Evolutionary conservation across 2,329 filamentous ascomycete species (phyloP).

Genomic region (Aspergillus novofumigatus): DNA sequence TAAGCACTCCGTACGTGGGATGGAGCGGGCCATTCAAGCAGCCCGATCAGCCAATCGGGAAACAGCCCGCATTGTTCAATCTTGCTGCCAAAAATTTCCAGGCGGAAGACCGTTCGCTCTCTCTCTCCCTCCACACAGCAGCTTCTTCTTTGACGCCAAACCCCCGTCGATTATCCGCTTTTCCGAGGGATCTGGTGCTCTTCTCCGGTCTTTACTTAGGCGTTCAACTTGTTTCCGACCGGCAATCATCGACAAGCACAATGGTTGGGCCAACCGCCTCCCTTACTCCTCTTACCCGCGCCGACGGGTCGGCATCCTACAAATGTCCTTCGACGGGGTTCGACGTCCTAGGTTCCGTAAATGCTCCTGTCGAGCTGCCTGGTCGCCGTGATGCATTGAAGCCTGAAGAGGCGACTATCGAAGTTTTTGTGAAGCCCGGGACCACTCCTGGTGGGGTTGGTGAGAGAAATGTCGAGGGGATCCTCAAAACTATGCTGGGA

Average conservation of each 20-base stretch:
- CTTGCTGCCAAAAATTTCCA: not conserved
- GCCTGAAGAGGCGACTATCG: slow-evolving; percentile 83
- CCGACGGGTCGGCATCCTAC: slow-evolving; percentile 41
- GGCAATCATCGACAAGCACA: not conserved
- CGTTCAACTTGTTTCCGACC: not conserved
- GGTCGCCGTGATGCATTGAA: slow-evolving; percentile 75
- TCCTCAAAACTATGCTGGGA: slow-evolving; percentile 35
- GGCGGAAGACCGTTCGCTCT: not conserved
- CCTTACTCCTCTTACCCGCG: slow-evolving; percentile 31
- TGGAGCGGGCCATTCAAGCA: not conserved
- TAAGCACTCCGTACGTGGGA: no score
- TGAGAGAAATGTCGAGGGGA: slow-evolving; percentile 74
- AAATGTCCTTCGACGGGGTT: slow-evolving; percentile 56
- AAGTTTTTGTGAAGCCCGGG: slow-evolving; percentile 83
- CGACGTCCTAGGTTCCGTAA: slow-evolving; percentile 78
- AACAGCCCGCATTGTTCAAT: not conserved
- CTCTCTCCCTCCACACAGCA: not conserved
- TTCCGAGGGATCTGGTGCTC: not conserved
- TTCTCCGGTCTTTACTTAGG: not conserved
- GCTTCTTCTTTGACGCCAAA: not conserved
- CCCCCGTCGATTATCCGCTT: not conserved
- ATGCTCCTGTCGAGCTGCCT: slow-evolving; percentile 84
- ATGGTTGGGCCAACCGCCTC: slow-evolving; percentile 36
- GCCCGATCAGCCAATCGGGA: slow-evolving; percentile 3
- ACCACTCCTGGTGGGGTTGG: slow-evolving; percentile 79